Evolutionary conservation across 2,329 filamentous ascomycete genomes (phyloP).

Genomic region (Beauveria australis): DNA sequence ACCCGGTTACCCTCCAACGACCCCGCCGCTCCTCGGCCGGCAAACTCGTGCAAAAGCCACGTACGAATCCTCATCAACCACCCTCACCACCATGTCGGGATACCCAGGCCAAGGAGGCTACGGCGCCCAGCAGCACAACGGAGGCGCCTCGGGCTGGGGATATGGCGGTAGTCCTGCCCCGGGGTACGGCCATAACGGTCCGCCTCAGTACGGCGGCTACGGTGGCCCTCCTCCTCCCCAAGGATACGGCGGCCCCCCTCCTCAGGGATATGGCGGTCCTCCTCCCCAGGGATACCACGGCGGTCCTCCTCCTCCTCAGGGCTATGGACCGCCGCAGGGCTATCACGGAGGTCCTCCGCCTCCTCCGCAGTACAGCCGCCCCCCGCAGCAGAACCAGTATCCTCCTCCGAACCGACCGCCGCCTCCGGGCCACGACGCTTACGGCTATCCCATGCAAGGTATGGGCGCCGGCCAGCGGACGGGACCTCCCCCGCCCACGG

Average conservation of each 20-base stretch:
- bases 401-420: conserved; percentile 24
- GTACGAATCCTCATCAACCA: conserved; percentile 4
- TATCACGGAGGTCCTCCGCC: conserved; percentile 11
- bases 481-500: conserved; percentile 37
- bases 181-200: conserved; percentile 18
- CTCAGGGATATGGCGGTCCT: conserved; percentile 13
- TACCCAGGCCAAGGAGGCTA: conserved; percentile 34
- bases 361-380: conserved; percentile 17
- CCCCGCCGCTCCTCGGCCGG: neutral
- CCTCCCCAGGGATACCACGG: conserved; percentile 18
- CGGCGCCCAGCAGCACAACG: conserved; percentile 24
- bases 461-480: conserved; percentile 19
- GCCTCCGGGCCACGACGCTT: conserved; percentile 34
- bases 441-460: conserved; percentile 36
- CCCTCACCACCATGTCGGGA: conserved; percentile 26
- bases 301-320: conserved; percentile 16
- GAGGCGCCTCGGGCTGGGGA: conserved; percentile 20
- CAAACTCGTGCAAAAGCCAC: neutral
- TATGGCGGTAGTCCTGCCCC: conserved; percentile 22
- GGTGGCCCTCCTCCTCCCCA: conserved; percentile 16
- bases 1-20: neutral
- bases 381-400: conserved; percentile 15
- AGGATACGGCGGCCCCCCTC: conserved; percentile 15
- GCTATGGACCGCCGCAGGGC: conserved; percentile 16
- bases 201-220: conserved; percentile 19